Conservation (phyloP, 441 rosid species). For the Hura crepitans region DNA sequence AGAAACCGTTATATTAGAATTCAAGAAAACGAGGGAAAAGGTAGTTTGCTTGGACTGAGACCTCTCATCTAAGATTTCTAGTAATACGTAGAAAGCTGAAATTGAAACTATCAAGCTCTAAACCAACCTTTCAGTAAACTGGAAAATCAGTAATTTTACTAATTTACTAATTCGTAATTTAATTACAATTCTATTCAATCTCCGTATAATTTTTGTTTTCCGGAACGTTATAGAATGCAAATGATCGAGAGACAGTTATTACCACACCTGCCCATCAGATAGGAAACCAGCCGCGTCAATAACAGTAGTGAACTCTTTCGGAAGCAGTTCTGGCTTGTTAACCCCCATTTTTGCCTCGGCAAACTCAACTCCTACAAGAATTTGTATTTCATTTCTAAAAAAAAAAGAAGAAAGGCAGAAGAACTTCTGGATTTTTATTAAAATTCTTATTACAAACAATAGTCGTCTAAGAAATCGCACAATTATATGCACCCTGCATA, state of each 20-base stretch:
- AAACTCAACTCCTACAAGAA: constrained; percentile 46
- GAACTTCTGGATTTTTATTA: background rate
- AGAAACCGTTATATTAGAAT: background rate
- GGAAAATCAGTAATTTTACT: background rate
- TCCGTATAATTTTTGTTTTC: background rate
- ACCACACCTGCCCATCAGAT: constrained; percentile 78
- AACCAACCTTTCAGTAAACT: background rate
- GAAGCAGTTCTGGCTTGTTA: constrained; percentile 91
- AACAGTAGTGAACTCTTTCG: constrained; percentile 71
- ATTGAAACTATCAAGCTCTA: background rate
- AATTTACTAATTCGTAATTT: background rate
- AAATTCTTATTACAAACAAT: background rate
- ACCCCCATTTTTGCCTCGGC: constrained; percentile 82
- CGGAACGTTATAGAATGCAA: background rate
- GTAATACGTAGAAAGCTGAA: background rate
- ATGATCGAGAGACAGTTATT: background rate
- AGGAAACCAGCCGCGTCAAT: constrained; percentile 92
- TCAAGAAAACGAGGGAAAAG: background rate
- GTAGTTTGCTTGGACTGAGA: no score
- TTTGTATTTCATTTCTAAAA: background rate
- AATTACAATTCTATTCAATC: no score
- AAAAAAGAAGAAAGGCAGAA: no score
- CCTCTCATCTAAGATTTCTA: background rate
- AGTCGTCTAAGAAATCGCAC: background rate
- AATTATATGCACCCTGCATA: no score